These are phyloP conservation scores for Chimonanthus praecox DNA, from an alignment of 164 flowering plant species.

Conservation along the genomic window DNA sequence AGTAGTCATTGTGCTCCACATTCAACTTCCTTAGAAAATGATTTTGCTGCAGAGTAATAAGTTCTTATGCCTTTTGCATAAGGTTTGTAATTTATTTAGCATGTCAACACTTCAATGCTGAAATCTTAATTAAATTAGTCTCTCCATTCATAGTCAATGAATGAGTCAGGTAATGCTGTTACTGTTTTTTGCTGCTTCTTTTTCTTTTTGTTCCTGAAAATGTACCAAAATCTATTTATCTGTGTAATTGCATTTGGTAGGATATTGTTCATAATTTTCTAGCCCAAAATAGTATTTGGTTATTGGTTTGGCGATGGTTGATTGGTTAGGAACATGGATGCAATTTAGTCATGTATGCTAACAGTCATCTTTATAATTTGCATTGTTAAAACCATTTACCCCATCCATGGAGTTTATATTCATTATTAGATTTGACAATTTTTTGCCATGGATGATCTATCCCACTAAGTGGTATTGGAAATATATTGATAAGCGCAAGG, in stretches of 20 bases:
- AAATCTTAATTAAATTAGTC: neutral
- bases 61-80: neutral
- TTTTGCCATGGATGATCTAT: too few relatives aligned
- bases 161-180: neutral
- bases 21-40: slow-evolving; percentile 1
- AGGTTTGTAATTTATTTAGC: neutral
- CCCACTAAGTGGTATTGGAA: too few relatives aligned
- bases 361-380: too few relatives aligned
- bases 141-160: neutral
- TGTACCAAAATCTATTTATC: neutral
- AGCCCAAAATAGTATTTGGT: neutral
- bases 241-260: too few relatives aligned
- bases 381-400: too few relatives aligned
- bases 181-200: neutral
- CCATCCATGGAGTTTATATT: too few relatives aligned
- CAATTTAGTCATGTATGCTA: too few relatives aligned
- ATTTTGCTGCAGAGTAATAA: neutral
- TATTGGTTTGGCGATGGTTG: neutral
- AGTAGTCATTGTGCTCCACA: neutral
- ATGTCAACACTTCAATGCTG: neutral
- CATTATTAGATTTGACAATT: too few relatives aligned
- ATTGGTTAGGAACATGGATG: neutral
- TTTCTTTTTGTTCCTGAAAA: neutral
- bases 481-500: too few relatives aligned
- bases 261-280: too few relatives aligned